Base-by-base conservation (phyloP, 768 basidiomycete genomes). In the Boletus tylopilopsis region DNA sequence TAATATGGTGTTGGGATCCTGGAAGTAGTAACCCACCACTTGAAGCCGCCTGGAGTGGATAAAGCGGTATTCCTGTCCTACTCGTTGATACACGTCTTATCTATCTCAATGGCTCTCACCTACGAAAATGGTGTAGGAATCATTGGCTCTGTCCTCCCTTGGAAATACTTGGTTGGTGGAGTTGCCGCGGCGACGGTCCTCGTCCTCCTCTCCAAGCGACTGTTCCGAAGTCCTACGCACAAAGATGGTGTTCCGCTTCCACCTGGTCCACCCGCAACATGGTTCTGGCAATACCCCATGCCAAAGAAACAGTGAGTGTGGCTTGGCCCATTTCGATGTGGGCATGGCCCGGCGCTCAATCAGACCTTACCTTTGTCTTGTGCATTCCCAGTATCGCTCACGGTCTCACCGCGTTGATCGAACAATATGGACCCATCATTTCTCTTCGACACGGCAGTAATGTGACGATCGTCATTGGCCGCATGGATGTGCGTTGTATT, bases 361-460 rank as follows among this genome's bases (percentile, higher is more conserved):
- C 22, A 13, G 7, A n/a, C 39, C n/a, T 10, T n/a, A n/a, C 18
- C 18, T 5, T 4, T n/a, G 29, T 6, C 23, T 9, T 22, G 10
- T 6, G n/a, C n/a, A n/a, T 19, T 15, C n/a, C 8, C 21, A 63
- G 57, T 3, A 27, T 51, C 13, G 40, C 34, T 6, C 41, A 25
- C 16, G 21, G 15, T 1, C 76, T 80, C 39, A 73, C 80, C 33
- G 69, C 76, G 50, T 76, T 78, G 73, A 75, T 76, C 3, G 70
- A 78, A 51, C 58, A 73, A 49, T 81, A 82, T 51, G 83, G 82
- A 0, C 79, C 82, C 0, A 68, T 84, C 4, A 73, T 82, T 42
- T 72, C 77, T 0, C 61, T 84, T 2, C 70, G 76, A 5, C 74
- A 76, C 51, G 81, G 82, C 8, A 49, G 32, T 21, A 9, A 57